These are phyloP conservation scores for Barbatosphaeria neglecta DNA, from an alignment of 495 filamentous ascomycete genomes.

Conservation along the genomic window DNA sequence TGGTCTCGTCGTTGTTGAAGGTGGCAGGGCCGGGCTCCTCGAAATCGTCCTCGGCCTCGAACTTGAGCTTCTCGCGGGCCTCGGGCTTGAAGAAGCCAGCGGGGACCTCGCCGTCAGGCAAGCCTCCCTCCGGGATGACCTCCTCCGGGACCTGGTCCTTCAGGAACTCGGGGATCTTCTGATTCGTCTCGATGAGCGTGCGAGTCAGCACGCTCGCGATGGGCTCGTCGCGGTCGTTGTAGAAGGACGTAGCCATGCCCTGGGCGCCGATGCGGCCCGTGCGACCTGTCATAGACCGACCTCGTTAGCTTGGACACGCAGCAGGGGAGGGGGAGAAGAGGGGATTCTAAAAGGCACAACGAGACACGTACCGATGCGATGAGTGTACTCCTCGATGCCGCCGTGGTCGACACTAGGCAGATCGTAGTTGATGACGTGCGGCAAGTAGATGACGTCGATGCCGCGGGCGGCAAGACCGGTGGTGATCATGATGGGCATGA, in stretches of 20 bases:
- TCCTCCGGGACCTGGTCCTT: constrained; percentile 46
- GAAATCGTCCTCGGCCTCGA: constrained; percentile 56
- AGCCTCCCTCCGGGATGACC: too few species aligned
- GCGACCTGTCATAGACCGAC: constrained; percentile 46
- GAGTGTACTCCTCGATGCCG: constrained; percentile 89
- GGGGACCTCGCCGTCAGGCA: too few species aligned
- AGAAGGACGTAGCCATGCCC: constrained; percentile 83
- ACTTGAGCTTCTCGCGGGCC: constrained; percentile 33
- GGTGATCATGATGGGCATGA: constrained; percentile 66
- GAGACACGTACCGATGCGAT: constrained; percentile 93
- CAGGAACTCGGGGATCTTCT: constrained; percentile 75
- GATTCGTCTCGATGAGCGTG: constrained; percentile 65
- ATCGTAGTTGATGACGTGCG: constrained; percentile 90
- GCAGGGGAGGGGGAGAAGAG: neutral
- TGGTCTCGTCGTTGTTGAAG: constrained; percentile 4
- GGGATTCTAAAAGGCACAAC: too few species aligned
- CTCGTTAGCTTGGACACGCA: neutral
- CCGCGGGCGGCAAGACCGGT: constrained; percentile 81
- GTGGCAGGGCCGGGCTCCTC: constrained; percentile 20
- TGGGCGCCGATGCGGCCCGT: constrained; percentile 88
- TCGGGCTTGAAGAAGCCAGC: too few species aligned
- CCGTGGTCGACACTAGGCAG: constrained; percentile 57
- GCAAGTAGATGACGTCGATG: constrained; percentile 76
- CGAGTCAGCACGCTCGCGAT: constrained; percentile 62
- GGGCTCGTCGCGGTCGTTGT: constrained; percentile 52